Conservation (phyloP, 441 rosid species). For the Dalechampia spathulata region DNA sequence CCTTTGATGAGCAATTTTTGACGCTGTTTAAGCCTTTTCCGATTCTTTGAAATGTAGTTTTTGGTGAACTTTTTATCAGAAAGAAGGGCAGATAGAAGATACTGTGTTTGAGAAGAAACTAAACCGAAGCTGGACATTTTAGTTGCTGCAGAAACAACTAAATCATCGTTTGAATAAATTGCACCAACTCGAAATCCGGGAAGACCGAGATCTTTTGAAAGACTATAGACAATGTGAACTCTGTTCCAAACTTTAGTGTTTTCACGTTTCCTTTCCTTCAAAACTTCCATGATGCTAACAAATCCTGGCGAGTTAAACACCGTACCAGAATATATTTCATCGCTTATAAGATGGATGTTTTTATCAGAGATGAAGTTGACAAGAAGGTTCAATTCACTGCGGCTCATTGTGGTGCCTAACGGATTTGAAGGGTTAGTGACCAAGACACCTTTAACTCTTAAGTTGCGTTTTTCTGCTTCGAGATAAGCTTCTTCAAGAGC, state of each 20-base stretch:
- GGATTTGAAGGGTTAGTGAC: constrained; percentile 95
- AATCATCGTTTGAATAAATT: constrained; percentile 71
- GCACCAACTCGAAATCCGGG: constrained; percentile 98
- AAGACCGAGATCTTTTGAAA: constrained; percentile 87
- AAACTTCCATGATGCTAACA: constrained; percentile 67
- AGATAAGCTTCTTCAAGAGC: constrained; percentile 73
- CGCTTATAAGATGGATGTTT: constrained; percentile 79
- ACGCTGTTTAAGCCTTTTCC: constrained; percentile 49
- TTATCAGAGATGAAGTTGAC: constrained; percentile 55
- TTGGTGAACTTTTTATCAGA: constrained; percentile 78
- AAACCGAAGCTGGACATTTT: constrained; percentile 98
- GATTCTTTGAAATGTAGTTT: constrained; percentile 62
- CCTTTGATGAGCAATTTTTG: constrained; percentile 63
- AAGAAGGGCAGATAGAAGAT: constrained; percentile 68
- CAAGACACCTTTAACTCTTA: constrained; percentile 74
- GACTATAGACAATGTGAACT: constrained; percentile 79
- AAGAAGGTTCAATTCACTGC: constrained; percentile 66
- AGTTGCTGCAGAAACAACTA: constrained; percentile 74
- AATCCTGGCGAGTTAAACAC: constrained; percentile 69
- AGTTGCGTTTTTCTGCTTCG: constrained; percentile 50
- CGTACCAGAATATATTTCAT: constrained; percentile 91
- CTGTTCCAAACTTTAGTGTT: constrained; percentile 44
- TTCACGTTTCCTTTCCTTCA: constrained; percentile 44
- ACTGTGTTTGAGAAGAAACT: constrained; percentile 89
- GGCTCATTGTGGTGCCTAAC: constrained; percentile 69